Evolutionary conservation across 2,329 filamentous ascomycete species (phyloP).

Genomic region (Cytospora schulzeri): DNA sequence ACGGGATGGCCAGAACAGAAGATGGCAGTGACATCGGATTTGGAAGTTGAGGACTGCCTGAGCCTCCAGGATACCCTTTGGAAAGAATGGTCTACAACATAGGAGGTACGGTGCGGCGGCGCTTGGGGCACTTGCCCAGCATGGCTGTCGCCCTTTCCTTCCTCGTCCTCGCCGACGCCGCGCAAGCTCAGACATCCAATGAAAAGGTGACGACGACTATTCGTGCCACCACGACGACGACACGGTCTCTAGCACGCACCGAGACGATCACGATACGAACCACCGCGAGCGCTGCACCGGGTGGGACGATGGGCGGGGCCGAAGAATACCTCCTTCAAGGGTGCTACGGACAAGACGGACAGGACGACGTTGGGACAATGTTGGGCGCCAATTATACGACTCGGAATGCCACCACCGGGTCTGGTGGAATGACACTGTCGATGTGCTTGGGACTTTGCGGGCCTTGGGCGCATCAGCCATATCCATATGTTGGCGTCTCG

Average conservation of each 20-base stretch:
- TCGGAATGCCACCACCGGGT: background rate
- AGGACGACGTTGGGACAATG: background rate
- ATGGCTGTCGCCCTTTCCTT: conserved; percentile 2
- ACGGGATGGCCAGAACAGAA: background rate
- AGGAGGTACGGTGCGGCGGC: conserved; percentile 9
- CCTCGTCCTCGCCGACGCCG: background rate
- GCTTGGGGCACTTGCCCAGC: conserved; percentile 1
- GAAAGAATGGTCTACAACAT: background rate
- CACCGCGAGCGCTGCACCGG: background rate
- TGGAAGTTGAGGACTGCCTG: background rate
- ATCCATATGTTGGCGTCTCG: conserved; percentile 16
- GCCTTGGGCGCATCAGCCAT: background rate
- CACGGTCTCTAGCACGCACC: background rate
- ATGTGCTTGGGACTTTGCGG: conserved; percentile 14
- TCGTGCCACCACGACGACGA: conserved; percentile 5
- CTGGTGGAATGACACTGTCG: conserved; percentile 11
- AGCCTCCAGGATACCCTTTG: background rate
- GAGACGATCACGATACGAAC: conserved; percentile 10
- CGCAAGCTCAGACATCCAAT: background rate
- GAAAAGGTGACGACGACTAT: background rate
- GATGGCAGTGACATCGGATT: background rate
- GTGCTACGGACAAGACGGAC: conserved; percentile 12
- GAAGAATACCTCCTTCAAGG: conserved; percentile 15
- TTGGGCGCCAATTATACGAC: conserved; percentile 12
- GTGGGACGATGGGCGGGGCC: background rate